Evolutionary conservation across 192 early-diverging fungal species (phyloP).

Genomic region (Neocallimastix lanati): DNA sequence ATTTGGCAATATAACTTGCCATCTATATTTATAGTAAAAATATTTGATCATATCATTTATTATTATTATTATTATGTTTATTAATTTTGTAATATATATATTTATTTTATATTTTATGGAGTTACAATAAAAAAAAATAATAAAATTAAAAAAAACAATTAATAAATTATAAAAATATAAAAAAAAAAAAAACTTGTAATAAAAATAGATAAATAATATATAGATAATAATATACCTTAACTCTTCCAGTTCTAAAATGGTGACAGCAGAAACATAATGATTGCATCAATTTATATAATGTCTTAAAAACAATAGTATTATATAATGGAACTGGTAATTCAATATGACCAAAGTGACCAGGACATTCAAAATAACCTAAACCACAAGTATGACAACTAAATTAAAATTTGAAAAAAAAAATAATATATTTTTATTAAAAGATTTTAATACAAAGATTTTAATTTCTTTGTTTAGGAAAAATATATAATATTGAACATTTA

Average conservation of each 20-base stretch:
- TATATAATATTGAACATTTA: no score
- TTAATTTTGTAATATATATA: no score
- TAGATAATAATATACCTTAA: constrained; percentile 25
- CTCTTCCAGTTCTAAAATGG: constrained; percentile 40
- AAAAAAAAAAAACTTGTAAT: no score
- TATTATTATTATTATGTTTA: no score
- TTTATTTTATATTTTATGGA: no score
- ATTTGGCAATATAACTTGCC: constrained; percentile 42
- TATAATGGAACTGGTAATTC: constrained; percentile 71
- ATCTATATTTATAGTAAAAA: background rate
- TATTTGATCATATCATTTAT: background rate
- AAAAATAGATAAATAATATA: no score
- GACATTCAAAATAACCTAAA: constrained; percentile 62
- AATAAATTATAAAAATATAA: no score
- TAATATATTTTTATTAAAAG: no score
- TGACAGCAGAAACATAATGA: constrained; percentile 83
- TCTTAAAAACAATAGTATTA: constrained; percentile 87
- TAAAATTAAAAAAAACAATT: no score
- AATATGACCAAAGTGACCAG: constrained; percentile 95
- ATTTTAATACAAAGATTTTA: no score
- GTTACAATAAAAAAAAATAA: no score
- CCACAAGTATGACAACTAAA: constrained; percentile 69
- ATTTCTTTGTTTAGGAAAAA: no score
- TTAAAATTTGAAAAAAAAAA: background rate
- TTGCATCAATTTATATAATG: constrained; percentile 71